Percentiles rank a stretch among this genome's conserved stretches.
These are phyloP conservation scores for Pseudogymnoascus verrucosus DNA, from an alignment of 2,329 filamentous ascomycete species.

Conservation along the genomic window DNA sequence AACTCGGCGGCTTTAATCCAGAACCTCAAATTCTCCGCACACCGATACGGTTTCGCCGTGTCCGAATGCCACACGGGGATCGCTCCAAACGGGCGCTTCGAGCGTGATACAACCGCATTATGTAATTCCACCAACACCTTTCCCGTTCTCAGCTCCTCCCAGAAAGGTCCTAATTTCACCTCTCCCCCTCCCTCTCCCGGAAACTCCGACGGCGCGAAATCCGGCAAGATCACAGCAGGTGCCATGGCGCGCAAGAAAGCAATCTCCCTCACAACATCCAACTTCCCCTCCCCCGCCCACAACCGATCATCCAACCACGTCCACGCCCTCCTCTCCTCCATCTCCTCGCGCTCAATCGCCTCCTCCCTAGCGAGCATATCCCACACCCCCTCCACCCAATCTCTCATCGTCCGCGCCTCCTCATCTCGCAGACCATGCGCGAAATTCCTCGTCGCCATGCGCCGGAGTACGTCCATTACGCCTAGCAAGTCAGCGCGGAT, in stretches of 20 bases:
- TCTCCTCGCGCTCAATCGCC: constrained; percentile 65
- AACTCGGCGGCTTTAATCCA: constrained; percentile 96
- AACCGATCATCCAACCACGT: constrained; percentile 67
- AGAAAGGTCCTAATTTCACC: constrained; percentile 44
- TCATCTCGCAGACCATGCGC: constrained; percentile 70
- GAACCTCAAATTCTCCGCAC: constrained; percentile 86
- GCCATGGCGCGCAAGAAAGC: constrained; percentile 75
- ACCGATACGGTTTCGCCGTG: constrained; percentile 87
- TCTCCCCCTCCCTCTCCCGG: constrained; percentile 28
- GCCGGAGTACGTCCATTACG: constrained; percentile 84
- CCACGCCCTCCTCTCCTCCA: constrained; percentile 60
- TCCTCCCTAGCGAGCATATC: constrained; percentile 71
- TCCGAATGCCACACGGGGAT: constrained; percentile 89
- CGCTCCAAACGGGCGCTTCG: constrained; percentile 75
- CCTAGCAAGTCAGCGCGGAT: constrained; percentile 76
- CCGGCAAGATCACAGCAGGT: constrained; percentile 35
- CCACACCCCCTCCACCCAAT: constrained; percentile 74
- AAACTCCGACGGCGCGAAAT: constrained; percentile 22
- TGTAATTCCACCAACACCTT: constrained; percentile 77
- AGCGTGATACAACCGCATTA: constrained; percentile 80
- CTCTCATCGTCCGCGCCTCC: constrained; percentile 66
- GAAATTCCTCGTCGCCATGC: constrained; percentile 84
- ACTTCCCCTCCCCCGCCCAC: constrained; percentile 61
- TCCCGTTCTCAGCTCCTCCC: constrained; percentile 68
- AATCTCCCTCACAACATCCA: constrained; percentile 70